These are phyloP conservation scores for Pythium vanterpoolii DNA, from an alignment of 352 stramenopile genomes.

Conservation along the genomic window DNA sequence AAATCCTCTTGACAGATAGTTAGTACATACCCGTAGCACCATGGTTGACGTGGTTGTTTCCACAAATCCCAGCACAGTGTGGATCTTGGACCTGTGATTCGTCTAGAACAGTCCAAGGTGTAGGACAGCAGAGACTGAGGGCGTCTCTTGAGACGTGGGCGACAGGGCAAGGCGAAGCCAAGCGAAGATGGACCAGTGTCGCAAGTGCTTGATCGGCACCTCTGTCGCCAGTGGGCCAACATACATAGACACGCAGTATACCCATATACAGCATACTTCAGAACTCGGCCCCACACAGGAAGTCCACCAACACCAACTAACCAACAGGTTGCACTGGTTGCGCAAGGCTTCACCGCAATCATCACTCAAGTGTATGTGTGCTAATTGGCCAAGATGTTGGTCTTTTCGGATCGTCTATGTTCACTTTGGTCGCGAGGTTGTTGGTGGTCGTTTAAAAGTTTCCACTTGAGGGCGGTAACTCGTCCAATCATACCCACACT, in stretches of 20 bases:
- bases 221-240: no score
- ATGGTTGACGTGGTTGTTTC: neutral
- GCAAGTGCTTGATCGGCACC: neutral
- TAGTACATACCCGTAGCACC: neutral
- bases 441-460: constrained; percentile 1
- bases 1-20: neutral
- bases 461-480: neutral
- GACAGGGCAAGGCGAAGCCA: neutral
- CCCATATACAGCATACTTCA: no score
- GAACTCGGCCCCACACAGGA: neutral
- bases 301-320: neutral
- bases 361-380: no score
- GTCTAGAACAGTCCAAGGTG: neutral
- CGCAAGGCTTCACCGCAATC: neutral
- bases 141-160: neutral
- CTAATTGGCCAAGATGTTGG: neutral
- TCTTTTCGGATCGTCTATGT: neutral
- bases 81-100: neutral
- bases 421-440: neutral
- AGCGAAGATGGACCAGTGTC: neutral
- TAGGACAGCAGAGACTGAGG: neutral
- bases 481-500: neutral
- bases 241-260: no score
- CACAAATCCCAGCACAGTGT: neutral
- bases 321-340: neutral